Conservation (phyloP, 306 rosid genomes). For the Prunus padus region DNA sequence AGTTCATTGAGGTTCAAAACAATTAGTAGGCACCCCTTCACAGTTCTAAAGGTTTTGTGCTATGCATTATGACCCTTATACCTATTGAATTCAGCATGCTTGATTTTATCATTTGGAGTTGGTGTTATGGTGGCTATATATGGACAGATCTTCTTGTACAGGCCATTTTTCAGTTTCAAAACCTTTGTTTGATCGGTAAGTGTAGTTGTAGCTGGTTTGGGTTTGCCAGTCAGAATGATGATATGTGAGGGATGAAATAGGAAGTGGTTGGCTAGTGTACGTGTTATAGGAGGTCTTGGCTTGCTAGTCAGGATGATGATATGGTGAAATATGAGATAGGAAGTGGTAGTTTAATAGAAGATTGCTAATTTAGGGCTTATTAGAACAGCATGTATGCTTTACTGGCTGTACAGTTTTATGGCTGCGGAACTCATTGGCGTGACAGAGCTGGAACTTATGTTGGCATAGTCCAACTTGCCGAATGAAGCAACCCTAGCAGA, state of each 20-base stretch:
- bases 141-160: not conserved
- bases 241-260: not conserved
- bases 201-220: not conserved
- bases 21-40: not conserved
- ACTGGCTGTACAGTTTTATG: not conserved
- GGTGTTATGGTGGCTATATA: not conserved
- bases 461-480: too few species aligned
- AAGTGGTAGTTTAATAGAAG: not conserved
- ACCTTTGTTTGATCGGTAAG: not conserved
- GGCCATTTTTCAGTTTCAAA: not conserved
- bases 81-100: too few species aligned
- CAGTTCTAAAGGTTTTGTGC: not conserved
- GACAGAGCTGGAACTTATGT: not conserved
- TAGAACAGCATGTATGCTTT: not conserved
- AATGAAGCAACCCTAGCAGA: too few species aligned
- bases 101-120: not conserved
- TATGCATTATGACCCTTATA: too few species aligned
- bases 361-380: not conserved
- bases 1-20: not conserved
- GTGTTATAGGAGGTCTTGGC: not conserved
- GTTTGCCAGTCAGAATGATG: constrained; percentile 1
- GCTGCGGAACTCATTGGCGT: not conserved
- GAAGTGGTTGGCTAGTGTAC: not conserved
- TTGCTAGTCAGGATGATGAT: not conserved
- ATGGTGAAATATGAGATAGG: not conserved